Conservation (phyloP, 1,284 basidiomycete species). For the Volvariella volvacea region DNA sequence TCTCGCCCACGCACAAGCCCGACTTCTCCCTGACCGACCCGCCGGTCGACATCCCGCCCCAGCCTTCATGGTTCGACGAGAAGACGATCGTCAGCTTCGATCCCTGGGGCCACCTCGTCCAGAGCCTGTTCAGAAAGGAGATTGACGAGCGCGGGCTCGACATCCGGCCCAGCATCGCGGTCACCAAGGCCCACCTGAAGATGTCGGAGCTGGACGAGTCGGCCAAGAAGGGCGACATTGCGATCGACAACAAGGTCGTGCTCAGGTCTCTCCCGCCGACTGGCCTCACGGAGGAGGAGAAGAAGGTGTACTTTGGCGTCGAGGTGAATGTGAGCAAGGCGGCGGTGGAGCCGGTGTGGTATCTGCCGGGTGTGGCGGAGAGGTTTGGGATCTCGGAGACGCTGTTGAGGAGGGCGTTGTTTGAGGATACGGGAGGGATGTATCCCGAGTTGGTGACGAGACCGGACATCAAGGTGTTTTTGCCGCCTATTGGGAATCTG, state of each 20-base stretch:
- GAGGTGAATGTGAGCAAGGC: slow-evolving; percentile 87
- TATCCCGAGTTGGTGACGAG: slow-evolving; percentile 95
- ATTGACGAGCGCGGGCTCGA: slow-evolving; percentile 58
- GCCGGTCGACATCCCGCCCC: slow-evolving; percentile 76
- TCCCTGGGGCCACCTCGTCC: slow-evolving; percentile 90
- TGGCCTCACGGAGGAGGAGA: slow-evolving; percentile 48
- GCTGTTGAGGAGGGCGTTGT: slow-evolving; percentile 80
- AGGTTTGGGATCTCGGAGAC: slow-evolving; percentile 85
- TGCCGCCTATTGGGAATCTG: slow-evolving; percentile 89
- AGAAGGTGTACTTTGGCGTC: slow-evolving; percentile 66
- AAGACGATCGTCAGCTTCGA: slow-evolving; percentile 91
- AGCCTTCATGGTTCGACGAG: slow-evolving; percentile 77
- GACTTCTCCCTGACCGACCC: slow-evolving; percentile 89
- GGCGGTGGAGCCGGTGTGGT: slow-evolving; percentile 92
- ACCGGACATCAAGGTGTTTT: slow-evolving; percentile 91
- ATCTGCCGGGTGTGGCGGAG: slow-evolving; percentile 88
- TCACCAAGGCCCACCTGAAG: slow-evolving; percentile 87
- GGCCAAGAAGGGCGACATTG: slow-evolving; percentile 67
- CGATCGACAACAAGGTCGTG: slow-evolving; percentile 81
- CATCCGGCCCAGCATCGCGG: slow-evolving; percentile 84
- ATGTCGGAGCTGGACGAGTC: slow-evolving; percentile 87
- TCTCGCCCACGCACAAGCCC: slow-evolving; percentile 81
- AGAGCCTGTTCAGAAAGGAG: slow-evolving; percentile 69
- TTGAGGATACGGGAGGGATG: slow-evolving; percentile 95
- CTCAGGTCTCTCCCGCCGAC: slow-evolving; percentile 47